Conservation (phyloP, 305 asterid genomes). For the Fraxinus angustifolia region DNA sequence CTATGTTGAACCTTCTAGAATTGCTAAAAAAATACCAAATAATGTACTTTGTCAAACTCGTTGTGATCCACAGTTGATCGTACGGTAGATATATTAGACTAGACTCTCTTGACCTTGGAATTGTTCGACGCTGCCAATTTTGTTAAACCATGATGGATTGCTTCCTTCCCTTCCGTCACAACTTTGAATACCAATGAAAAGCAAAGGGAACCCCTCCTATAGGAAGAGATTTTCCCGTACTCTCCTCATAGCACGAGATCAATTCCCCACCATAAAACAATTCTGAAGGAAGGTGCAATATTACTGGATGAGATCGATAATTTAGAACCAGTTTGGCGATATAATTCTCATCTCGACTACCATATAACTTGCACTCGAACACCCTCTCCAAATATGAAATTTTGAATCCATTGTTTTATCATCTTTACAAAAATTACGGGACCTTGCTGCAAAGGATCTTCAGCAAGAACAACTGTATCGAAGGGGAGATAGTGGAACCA, state of each 20-base stretch:
- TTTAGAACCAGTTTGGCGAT: conserved; percentile 63
- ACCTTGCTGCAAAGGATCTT: conserved; percentile 91
- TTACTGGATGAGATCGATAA: conserved; percentile 67
- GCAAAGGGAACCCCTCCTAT: conserved; percentile 28
- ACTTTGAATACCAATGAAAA: conserved; percentile 83
- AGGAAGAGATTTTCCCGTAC: conserved; percentile 18
- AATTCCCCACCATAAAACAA: conserved; percentile 14
- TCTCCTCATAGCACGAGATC: conserved; percentile 58
- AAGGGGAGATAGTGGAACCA: no score
- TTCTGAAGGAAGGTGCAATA: conserved; percentile 71
- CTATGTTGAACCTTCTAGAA: conserved; percentile 88
- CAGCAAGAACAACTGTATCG: conserved; percentile 67
- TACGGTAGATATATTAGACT: conserved; percentile 74
- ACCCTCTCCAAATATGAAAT: conserved; percentile 80
- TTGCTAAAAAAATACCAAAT: conserved; percentile 83
- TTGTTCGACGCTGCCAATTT: conserved; percentile 93
- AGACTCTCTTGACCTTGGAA: conserved; percentile 90
- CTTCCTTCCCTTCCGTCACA: conserved; percentile 91
- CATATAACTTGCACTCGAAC: conserved; percentile 43
- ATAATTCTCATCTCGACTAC: conserved; percentile 36
- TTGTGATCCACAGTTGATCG: conserved; percentile 82
- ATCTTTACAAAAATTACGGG: conserved; percentile 61
- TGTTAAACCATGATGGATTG: conserved; percentile 95
- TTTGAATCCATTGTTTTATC: conserved; percentile 69
- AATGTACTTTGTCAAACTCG: conserved; percentile 66